Percentiles rank a stretch among this genome's conserved stretches.
Evolutionary conservation across 495 filamentous ascomycete species (phyloP).

Genomic region (Hypoxylon crocopeplum): DNA sequence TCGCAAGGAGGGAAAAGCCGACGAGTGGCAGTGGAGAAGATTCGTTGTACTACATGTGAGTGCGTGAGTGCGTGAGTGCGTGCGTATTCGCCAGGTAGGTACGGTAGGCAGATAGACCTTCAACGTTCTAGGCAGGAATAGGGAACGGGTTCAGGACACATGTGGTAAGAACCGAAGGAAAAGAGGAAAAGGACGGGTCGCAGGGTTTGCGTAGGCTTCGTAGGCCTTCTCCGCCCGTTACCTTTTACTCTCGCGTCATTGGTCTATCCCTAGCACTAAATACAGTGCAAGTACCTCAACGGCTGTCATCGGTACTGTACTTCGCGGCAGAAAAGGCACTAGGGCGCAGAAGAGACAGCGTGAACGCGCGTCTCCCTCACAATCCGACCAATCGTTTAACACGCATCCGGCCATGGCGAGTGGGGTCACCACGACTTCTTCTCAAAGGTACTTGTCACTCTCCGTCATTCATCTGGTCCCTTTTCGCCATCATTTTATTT

Average conservation of each 20-base stretch:
- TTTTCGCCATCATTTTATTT: no score
- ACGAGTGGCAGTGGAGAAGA: conserved; percentile 1
- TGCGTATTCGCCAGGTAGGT: not conserved
- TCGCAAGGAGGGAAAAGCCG: conserved; percentile 5
- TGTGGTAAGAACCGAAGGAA: conserved; percentile 16
- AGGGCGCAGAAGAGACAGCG: conserved; percentile 34
- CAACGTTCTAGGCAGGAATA: conserved; percentile 23
- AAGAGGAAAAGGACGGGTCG: conserved; percentile 7
- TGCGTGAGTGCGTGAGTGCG: conserved; percentile 11
- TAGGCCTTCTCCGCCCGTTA: conserved; percentile 35
- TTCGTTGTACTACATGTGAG: conserved; percentile 16
- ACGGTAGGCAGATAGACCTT: not conserved
- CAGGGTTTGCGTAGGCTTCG: conserved; percentile 34
- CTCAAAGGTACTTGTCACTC: conserved; percentile 7
- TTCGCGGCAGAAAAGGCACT: conserved; percentile 35
- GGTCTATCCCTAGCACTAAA: conserved; percentile 8
- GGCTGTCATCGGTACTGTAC: conserved; percentile 28
- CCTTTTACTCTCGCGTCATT: conserved; percentile 13
- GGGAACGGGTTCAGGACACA: conserved; percentile 18
- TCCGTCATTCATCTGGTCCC: no score
- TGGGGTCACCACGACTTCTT: conserved; percentile 27
- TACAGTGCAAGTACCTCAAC: conserved; percentile 17
- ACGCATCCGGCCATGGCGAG: conserved; percentile 15
- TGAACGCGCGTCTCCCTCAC: conserved; percentile 36
- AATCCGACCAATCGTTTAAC: conserved; percentile 28